A percentile compares a stretch with the other conserved stretches of the same genome.
phyloP scores from a whole-genome alignment of 768 basidiomycete species.

The Filobasidium floriforme region DNA sequence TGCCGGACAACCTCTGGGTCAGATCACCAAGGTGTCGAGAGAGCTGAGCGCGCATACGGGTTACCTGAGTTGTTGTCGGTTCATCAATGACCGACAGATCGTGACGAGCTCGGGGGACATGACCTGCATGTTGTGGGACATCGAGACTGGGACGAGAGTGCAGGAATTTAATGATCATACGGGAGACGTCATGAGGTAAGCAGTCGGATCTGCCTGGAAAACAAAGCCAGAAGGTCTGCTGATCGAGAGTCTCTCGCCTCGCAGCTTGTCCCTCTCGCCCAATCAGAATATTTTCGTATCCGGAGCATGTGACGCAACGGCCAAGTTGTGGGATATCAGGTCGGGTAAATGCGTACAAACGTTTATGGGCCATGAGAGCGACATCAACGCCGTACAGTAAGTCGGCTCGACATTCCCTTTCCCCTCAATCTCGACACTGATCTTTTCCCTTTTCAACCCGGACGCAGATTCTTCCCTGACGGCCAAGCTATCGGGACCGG shows the following conservation, averaged over 20 bases:
- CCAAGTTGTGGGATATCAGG: conserved; percentile 98
- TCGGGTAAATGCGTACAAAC: conserved; percentile 96
- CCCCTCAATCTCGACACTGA: neutral
- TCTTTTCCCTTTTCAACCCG: neutral
- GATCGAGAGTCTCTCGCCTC: neutral
- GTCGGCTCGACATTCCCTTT: conserved; percentile 42
- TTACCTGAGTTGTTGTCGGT: conserved; percentile 95
- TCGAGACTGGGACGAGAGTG: conserved; percentile 93
- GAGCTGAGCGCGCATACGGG: conserved; percentile 96
- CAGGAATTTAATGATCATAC: conserved; percentile 99
- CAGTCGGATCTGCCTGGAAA: conserved; percentile 8
- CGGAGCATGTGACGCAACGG: conserved; percentile 95
- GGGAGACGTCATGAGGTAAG: conserved; percentile 98
- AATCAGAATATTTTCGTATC: conserved; percentile 96
- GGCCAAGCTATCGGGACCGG: conserved; percentile 98
- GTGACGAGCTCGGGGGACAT: conserved; percentile 97
- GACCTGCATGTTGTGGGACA: conserved; percentile 99
- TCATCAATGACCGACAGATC: conserved; percentile 97
- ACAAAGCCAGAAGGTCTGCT: neutral
- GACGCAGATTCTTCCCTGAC: conserved; percentile 97
- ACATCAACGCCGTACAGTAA: conserved; percentile 97
- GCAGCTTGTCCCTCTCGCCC: conserved; percentile 84
- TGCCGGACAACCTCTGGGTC: conserved; percentile 46
- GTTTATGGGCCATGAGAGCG: conserved; percentile 95
- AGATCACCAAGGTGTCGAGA: conserved; percentile 69